phyloP scores from a whole-genome alignment of 768 basidiomycete species.

The Russula dissimulans region DNA sequence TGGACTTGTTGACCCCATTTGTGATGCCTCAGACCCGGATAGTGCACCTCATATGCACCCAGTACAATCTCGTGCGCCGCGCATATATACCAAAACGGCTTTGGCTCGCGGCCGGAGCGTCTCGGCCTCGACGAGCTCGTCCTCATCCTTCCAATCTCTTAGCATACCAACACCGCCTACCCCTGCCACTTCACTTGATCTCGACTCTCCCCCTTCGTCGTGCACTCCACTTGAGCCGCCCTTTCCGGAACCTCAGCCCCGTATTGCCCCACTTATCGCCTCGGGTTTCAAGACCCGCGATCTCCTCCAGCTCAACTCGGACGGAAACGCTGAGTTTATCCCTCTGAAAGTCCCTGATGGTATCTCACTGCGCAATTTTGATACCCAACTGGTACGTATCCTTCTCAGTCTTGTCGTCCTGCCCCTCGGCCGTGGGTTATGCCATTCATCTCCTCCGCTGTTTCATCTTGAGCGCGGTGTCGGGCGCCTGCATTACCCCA shows the following conservation, averaged over 20 bases:
- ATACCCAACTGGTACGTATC: slow-evolving; percentile 72
- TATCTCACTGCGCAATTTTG: slow-evolving; percentile 79
- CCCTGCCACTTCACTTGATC: slow-evolving; percentile 17
- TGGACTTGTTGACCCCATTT: neutral
- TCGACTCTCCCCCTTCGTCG: slow-evolving; percentile 21
- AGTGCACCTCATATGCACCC: slow-evolving; percentile 43
- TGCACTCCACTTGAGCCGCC: slow-evolving; percentile 12
- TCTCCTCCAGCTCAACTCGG: slow-evolving; percentile 29
- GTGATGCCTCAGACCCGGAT: slow-evolving; percentile 17
- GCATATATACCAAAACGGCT: slow-evolving; percentile 19
- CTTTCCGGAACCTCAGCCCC: slow-evolving; percentile 8
- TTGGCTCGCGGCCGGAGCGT: slow-evolving; percentile 26
- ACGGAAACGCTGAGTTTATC: slow-evolving; percentile 52
- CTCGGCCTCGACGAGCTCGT: slow-evolving; percentile 26
- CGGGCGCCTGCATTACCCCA: slow-evolving; percentile 7
- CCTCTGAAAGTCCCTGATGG: slow-evolving; percentile 70
- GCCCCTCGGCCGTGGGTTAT: neutral
- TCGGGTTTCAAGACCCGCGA: slow-evolving; percentile 30
- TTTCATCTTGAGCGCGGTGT: neutral
- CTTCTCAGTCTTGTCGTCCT: neutral
- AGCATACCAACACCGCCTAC: slow-evolving; percentile 16
- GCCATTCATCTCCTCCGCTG: neutral
- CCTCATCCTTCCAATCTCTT: slow-evolving; percentile 21
- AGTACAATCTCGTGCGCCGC: slow-evolving; percentile 22
- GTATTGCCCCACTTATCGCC: slow-evolving; percentile 21